Base-by-base conservation (phyloP, 148 eudicot species). In the Chenopodium quinoa region DNA sequence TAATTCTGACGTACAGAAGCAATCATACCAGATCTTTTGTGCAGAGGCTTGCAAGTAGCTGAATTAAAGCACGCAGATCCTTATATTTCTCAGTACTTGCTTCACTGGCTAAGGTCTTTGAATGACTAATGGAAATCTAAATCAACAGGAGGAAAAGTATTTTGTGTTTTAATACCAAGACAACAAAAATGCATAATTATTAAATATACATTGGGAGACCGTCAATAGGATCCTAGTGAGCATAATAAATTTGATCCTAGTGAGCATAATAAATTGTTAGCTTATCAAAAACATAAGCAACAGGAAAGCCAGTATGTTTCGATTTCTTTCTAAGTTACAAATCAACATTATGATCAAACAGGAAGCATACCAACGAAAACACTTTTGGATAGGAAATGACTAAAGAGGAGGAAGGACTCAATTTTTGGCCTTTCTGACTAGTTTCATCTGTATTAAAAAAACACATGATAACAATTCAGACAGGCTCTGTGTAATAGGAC, bases 51-150 rank as follows among this genome's bases (percentile, higher is more conserved):
- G 93, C 79, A 83, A 96, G 95, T 77, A 96, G 95, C 83, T 91
- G 98, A 81, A 96, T 85, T 68, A 96, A 88, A 82, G 95, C 99
- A 58, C 99, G 95, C 44, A 96, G 84, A 90, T 93, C 98, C 89
- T 86, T 93, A 84, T 91, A 92, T 85, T 90, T 92, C 88, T 92
- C 99, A 20, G 92, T 84, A 87, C 92, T 87, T 73, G 90, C 98
- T 88, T 96, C 99, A 84, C 83, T 89, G 63, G 78, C 87, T 83
- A 93, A 88, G 81, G 91, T 86, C 88, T 88, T 93, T 84, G 99
- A 96, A 75, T 82, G 88, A 84, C 90, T 89, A 74, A 96, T 40
- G 11, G 98, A 93, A 66, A 96, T 88, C 99, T 88, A 79, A 64
- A 27, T 78, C 32, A 81, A 12, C 47, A 74, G 22, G 6, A 84